Base-by-base conservation (phyloP, 495 filamentous ascomycete genomes). In the Aspergillus baeticus region DNA sequence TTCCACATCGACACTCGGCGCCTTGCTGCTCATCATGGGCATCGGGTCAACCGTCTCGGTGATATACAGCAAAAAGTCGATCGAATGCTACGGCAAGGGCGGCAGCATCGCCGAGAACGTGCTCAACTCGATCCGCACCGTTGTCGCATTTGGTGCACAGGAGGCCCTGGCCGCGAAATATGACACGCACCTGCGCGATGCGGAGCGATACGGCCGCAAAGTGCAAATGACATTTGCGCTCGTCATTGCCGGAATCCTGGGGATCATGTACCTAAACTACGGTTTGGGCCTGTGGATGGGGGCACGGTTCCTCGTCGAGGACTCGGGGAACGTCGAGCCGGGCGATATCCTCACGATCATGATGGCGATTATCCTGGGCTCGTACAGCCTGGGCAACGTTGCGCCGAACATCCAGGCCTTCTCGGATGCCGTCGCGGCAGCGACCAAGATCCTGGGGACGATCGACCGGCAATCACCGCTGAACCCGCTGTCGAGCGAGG, bases 221-320 rank as follows among this genome's bases (percentile, higher is more conserved):
- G 77, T 85, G 59, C 89, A 95, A 68, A 71, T 80, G 44, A 72
- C 79, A 5, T 71, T 93, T 31, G 88, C 82, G 15, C 53, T 86
- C 21, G 91, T 97, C 88, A 76, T 98, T 43, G 89, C 84, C 26
- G 76, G 78, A 23, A 87, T 96, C 83, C 89, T 96, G 71, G 72
- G 79, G 52, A 74, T 91, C 54, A 81, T 98, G 54, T 96, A 92
- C 64, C 70, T 94, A 33, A 94, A 92, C 71, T 97, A 96, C 63
- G 89, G 87, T n/a, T 81, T 98, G 39, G 87, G 91, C 26, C 96
- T 97, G 76, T 98, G 94, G 94, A 88, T 92, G 78, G 94, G 94
- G 6, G 90, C 87, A 50, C 78, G 82, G 35, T 96, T 85, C 67
- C 64, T 96, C 7, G 86, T 92, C 0, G 63, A 79, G 2, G 85